Conservation (phyloP, 768 basidiomycete species). For the Brasilioporus rufonigricans region DNA sequence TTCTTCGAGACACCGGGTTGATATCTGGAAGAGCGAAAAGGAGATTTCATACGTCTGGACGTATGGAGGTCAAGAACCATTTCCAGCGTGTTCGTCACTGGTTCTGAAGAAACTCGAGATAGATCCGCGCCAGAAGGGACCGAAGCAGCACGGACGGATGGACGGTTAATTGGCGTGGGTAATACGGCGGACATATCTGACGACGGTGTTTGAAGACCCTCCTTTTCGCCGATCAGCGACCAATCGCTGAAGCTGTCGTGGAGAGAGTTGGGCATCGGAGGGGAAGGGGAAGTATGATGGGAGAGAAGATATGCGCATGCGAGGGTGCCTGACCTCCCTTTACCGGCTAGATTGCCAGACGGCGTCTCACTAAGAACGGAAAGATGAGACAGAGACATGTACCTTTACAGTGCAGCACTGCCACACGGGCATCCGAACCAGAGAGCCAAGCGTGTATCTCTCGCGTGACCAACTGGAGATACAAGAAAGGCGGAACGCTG, state of each 20-base stretch:
- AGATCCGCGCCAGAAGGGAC: constrained; percentile 2
- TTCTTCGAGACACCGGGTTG: constrained; percentile 25
- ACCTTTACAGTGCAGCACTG: constrained; percentile 90
- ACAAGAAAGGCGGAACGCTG: constrained; percentile 74
- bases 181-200: neutral
- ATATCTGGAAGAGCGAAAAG: neutral
- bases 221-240: constrained; percentile 20
- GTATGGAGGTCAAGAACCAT: constrained; percentile 69
- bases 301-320: constrained; percentile 81
- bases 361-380: constrained; percentile 2
- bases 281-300: constrained; percentile 40
- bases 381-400: constrained; percentile 2
- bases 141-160: neutral
- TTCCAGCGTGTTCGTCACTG: constrained; percentile 39
- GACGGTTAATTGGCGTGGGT: neutral
- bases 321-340: constrained; percentile 84
- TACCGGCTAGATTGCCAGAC: constrained; percentile 50
- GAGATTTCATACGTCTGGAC: constrained; percentile 60
- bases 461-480: constrained; percentile 68
- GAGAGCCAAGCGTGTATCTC: constrained; percentile 76
- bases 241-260: constrained; percentile 19
- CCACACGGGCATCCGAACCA: constrained; percentile 62
- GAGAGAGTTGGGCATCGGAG: constrained; percentile 7
- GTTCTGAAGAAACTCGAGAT: constrained; percentile 16
- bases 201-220: constrained; percentile 15